Base-by-base conservation (phyloP, 495 filamentous ascomycete species). In the Aspergillus leporis region DNA sequence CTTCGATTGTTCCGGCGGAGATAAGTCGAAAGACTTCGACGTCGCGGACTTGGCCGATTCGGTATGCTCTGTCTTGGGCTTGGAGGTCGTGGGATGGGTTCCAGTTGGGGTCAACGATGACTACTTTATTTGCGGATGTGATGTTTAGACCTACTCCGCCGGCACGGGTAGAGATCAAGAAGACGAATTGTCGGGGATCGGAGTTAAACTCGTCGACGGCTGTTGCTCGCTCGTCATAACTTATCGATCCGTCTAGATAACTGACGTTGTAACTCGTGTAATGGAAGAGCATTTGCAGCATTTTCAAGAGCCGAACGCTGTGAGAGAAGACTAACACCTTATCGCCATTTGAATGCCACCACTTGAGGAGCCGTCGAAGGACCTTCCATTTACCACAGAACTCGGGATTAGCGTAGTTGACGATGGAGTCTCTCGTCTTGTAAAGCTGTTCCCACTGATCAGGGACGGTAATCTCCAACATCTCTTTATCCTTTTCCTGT, bases 341-440 rank as follows among this genome's bases (percentile, higher is more conserved):
- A 70, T 98, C 92, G 7, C 90, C 91, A 65, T 88, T 92, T 18
- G 79, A 76, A 66, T 96, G 85, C 94, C 94, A 98, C 73, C 93
- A 94, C 23, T 84, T 85, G 0, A 98, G 82, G 4, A 98, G 79
- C 63, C 92, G 95, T 56, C 85, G 87, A 14, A 98, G 77, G 18
- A 98, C 84, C 72, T 92, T 92, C 94, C 94, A 98, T 72, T 98
- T 98, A 3, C 94, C 94, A 66, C 94, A 98, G 63, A 93, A 97
- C 52, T 96, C 90, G 0, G 90, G 89, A 59, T 96, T 93, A 18
- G 93, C 86, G 61, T 89, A 91, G 68, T 88, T 92, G 40, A 90
- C 72, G 53, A 98, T 86, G 0, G 85, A 90, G 52, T 97, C 91
- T 55, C 90, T 82, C 21, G 85, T 85, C 12, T 76, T 75, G 64